Base-by-base conservation (phyloP, 257 asterid species). In the Solanum chaucha region DNA sequence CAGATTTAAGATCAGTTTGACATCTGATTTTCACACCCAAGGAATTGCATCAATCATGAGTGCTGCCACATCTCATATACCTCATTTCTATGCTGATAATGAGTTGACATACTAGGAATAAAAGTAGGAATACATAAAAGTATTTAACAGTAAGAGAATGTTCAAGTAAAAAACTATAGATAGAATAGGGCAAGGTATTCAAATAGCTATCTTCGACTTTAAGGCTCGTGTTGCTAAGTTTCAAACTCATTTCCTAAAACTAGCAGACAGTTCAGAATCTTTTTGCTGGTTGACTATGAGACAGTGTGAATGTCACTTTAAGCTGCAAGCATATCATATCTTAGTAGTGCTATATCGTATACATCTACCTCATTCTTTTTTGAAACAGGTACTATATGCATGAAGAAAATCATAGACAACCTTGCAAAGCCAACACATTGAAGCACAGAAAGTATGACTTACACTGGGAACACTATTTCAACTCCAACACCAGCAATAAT, bases 381-480 rank as follows among this genome's bases (percentile, higher is more conserved):
- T 48, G 68, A 81, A 81, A 15, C 68, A 48, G 26, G 24, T 14
- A 26, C 65, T 24, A 44, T 44, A 48, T 48, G 3, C 28, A 44
- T 20, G 6, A 17, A 51, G 19, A 30, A 81, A 81, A 46, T 7
- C 40, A 46, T 28, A 80, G 3, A 80, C 0, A 80, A 80, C 36
- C 5, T 44, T 46, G 84, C 26, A 46, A 44, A 13, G 84, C 36
- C 84, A 55, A 1, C 10, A 78, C 61, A 41, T 14, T 24, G 34
- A 78, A 78, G 5, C 2, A 78, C 15, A 1, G 17, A 41, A 28
- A 26, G 68, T 17, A 28, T 3, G 6, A 92, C 99, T 92, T 93
- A 96, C 98, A 95, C 73, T 48, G 99, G 99, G 94, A 96, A 95
- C 28, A 96, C 98, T 22, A 96, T 96, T 92, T 96, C 99, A 87